These are phyloP conservation scores for Penicillium ucsense DNA, from an alignment of 495 filamentous ascomycete species.

Conservation along the genomic window DNA sequence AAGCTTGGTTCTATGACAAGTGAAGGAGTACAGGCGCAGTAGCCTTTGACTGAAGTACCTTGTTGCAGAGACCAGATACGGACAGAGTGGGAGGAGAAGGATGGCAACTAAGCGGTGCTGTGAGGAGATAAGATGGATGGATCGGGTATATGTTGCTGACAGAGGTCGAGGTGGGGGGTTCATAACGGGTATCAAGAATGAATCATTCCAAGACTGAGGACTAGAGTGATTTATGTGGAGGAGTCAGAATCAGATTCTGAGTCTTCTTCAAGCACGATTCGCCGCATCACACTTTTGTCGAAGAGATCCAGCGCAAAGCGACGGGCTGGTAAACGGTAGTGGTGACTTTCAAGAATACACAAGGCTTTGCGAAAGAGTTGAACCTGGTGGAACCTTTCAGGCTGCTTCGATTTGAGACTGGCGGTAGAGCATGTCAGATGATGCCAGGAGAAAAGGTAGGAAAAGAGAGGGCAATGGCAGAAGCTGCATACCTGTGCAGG, in stretches of 20 bases:
- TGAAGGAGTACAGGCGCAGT: no score
- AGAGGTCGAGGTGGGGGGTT: neutral
- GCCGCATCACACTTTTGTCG: slow-evolving; percentile 75
- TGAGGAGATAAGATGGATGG: neutral
- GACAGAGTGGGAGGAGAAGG: no score
- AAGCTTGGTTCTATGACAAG: neutral
- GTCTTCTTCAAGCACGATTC: slow-evolving; percentile 65
- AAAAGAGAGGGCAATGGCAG: neutral
- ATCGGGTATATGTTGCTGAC: neutral
- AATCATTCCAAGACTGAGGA: neutral
- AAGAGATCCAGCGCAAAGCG: slow-evolving; percentile 89
- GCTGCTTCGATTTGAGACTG: slow-evolving; percentile 57
- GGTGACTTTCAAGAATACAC: slow-evolving; percentile 76
- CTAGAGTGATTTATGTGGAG: slow-evolving; percentile 17
- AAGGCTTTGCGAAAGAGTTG: slow-evolving; percentile 76
- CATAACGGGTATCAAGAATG: neutral
- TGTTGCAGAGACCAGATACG: no score
- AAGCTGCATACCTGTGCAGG: slow-evolving; percentile 42
- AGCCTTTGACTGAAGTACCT: no score
- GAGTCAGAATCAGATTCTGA: slow-evolving; percentile 34
- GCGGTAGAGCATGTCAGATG: slow-evolving; percentile 9
- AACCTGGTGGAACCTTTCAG: slow-evolving; percentile 62
- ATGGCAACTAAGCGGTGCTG: neutral
- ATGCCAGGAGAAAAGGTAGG: neutral
- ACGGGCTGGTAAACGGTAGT: slow-evolving; percentile 74